A percentile compares a stretch with the other conserved stretches of the same genome.
phyloP scores from a whole-genome alignment of 2,329 filamentous ascomycete species.

The Exophiala calicioides region DNA sequence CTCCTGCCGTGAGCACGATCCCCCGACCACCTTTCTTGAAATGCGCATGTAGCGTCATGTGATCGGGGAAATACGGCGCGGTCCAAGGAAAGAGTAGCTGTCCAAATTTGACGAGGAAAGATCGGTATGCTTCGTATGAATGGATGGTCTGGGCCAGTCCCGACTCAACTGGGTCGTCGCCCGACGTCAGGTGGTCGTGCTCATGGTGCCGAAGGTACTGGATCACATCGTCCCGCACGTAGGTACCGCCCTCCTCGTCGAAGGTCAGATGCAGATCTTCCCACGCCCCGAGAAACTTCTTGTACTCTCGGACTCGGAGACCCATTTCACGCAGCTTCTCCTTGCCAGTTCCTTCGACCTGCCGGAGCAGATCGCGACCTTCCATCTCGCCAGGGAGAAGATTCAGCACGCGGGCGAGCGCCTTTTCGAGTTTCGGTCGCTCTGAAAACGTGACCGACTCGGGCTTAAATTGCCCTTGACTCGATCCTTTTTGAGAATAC shows the following conservation, averaged over 20 bases:
- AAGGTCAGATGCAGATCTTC: slow-evolving; percentile 33
- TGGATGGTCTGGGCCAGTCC: slow-evolving; percentile 39
- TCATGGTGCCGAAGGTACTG: slow-evolving; percentile 39
- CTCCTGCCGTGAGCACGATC: slow-evolving; percentile 49
- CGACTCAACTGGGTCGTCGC: slow-evolving; percentile 21
- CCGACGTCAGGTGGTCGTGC: slow-evolving; percentile 16
- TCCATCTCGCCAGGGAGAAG: slow-evolving; percentile 32
- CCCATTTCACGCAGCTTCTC: slow-evolving; percentile 43
- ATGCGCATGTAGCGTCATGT: slow-evolving; percentile 47
- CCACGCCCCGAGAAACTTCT: slow-evolving; percentile 45
- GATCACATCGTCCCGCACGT: slow-evolving; percentile 46
- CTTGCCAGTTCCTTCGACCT: slow-evolving; percentile 43
- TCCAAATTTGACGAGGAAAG: slow-evolving; percentile 42
- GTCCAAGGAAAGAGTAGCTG: slow-evolving; percentile 39
- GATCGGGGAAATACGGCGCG: slow-evolving; percentile 47
- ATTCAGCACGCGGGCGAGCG: slow-evolving; percentile 27
- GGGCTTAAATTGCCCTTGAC: neutral
- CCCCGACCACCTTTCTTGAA: slow-evolving; percentile 46
- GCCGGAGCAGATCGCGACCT: slow-evolving; percentile 38
- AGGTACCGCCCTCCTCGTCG: slow-evolving; percentile 38
- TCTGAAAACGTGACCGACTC: slow-evolving; percentile 21
- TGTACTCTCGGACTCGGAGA: slow-evolving; percentile 43
- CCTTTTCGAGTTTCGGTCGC: slow-evolving; percentile 30
- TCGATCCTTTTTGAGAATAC: slow-evolving; percentile 1
- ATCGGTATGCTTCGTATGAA: slow-evolving; percentile 46